These are phyloP conservation scores for Candida smagusa DNA, from an alignment of 1,139 yeast species.

Conservation along the genomic window DNA sequence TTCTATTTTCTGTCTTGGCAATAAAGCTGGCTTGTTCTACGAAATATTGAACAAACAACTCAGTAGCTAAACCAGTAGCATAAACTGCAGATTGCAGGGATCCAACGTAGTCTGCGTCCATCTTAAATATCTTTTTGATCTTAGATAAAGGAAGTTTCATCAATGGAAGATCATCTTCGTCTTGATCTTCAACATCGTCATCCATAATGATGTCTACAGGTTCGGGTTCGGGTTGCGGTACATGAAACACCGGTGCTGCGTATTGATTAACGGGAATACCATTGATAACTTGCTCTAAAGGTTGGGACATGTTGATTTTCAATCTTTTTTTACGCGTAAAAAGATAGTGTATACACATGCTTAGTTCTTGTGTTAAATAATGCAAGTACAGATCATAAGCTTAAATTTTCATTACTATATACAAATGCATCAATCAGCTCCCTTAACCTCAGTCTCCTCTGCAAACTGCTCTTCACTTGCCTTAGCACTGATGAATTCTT, in stretches of 20 bases:
- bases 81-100: slow-evolving; percentile 79
- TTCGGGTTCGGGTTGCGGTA: too few relatives aligned
- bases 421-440: slow-evolving; percentile 1
- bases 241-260: too few relatives aligned
- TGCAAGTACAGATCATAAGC: too few relatives aligned
- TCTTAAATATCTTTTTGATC: slow-evolving; percentile 77
- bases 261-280: too few relatives aligned
- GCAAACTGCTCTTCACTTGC: slow-evolving; percentile 9
- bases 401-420: neutral
- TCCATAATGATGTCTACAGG: slow-evolving; percentile 11
- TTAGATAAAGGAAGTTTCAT: slow-evolving; percentile 66
- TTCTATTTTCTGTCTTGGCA: slow-evolving; percentile 68
- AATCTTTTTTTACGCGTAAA: too few relatives aligned
- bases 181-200: slow-evolving; percentile 18
- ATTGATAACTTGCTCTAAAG: too few relatives aligned
- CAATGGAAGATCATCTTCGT: slow-evolving; percentile 8
- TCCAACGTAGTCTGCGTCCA: slow-evolving; percentile 78
- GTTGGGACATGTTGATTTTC: too few relatives aligned
- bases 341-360: too few relatives aligned
- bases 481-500: slow-evolving; percentile 40
- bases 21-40: slow-evolving; percentile 74
- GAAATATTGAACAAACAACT: slow-evolving; percentile 73
- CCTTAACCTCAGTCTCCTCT: neutral
- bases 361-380: too few relatives aligned
- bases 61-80: slow-evolving; percentile 85